A percentile compares a stretch with the other conserved stretches of the same genome.
Conservation (phyloP, 805 yeast genomes). For the Ogataea paradorogensis region DNA sequence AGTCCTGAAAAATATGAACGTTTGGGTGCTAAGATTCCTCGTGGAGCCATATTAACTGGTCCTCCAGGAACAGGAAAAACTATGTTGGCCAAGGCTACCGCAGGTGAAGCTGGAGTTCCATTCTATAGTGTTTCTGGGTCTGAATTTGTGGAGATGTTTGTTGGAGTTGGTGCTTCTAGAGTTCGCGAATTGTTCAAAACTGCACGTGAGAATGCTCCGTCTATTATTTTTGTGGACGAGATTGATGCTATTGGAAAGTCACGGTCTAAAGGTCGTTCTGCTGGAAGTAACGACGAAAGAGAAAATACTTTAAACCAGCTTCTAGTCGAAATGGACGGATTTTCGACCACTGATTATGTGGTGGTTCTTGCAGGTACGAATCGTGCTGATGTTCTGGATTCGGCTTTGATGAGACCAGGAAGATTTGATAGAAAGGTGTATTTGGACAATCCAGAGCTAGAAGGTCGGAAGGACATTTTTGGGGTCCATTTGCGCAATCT, state of each 20-base stretch:
- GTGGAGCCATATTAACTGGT: conserved; percentile 92
- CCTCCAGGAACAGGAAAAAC: conserved; percentile 99
- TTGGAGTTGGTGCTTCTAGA: conserved; percentile 93
- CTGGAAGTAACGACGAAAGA: conserved; percentile 89
- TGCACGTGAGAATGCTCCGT: conserved; percentile 87
- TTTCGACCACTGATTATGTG: conserved; percentile 81
- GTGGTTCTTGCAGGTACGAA: conserved; percentile 95
- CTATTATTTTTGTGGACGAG: conserved; percentile 89
- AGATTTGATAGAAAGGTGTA: conserved; percentile 88
- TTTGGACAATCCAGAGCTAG: conserved; percentile 83
- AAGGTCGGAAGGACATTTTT: conserved; percentile 85
- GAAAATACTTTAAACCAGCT: conserved; percentile 91
- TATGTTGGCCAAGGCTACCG: conserved; percentile 87
- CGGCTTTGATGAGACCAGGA: conserved; percentile 90
- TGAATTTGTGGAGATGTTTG: conserved; percentile 96
- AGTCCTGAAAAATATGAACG: conserved; percentile 81
- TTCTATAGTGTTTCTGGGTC: conserved; percentile 90
- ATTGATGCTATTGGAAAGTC: conserved; percentile 95
- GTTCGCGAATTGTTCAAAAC: conserved; percentile 89
- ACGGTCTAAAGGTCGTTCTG: conserved; percentile 65
- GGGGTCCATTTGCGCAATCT: conserved; percentile 71
- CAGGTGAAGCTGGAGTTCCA: conserved; percentile 96
- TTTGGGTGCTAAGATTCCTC: conserved; percentile 90
- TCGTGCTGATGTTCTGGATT: conserved; percentile 86
- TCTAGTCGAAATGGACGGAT: conserved; percentile 95